Percentiles rank a stretch among this genome's conserved stretches.
phyloP scores from a whole-genome alignment of 2,329 filamentous ascomycete species.

The Acrodontium crateriforme region DNA sequence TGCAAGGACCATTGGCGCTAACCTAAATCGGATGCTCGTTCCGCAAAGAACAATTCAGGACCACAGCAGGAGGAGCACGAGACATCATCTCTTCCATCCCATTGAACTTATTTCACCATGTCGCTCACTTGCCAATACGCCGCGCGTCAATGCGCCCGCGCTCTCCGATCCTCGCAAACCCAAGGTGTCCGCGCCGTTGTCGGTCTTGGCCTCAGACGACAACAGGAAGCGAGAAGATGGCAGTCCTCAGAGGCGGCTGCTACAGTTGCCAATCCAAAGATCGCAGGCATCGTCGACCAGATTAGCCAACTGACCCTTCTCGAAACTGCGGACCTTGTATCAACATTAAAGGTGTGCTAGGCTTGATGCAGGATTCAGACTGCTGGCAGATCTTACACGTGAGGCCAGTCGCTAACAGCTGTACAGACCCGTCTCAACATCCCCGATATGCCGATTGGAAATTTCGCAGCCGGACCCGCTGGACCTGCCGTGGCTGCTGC shows the following conservation, averaged over 20 bases:
- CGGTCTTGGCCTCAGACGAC: constrained; percentile 10
- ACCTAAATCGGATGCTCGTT: too few relatives aligned
- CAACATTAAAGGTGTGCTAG: constrained; percentile 69
- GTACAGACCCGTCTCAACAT: constrained; percentile 82
- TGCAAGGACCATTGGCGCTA: too few relatives aligned
- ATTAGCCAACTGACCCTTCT: constrained; percentile 96
- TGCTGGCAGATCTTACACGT: constrained; percentile 1
- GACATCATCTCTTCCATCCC: constrained; percentile 1
- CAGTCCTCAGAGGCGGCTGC: constrained; percentile 63
- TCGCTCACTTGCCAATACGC: constrained; percentile 31
- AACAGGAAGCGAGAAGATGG: constrained; percentile 53
- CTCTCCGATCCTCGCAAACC: constrained; percentile 14
- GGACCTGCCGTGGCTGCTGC: constrained; percentile 49
- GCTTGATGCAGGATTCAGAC: too few relatives aligned
- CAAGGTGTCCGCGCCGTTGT: too few relatives aligned
- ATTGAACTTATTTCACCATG: constrained; percentile 19
- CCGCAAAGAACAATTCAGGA: not conserved
- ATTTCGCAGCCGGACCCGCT: constrained; percentile 58
- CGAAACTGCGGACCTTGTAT: constrained; percentile 92
- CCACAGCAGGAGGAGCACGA: constrained; percentile 4
- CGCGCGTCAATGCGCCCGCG: constrained; percentile 31
- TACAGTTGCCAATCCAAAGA: constrained; percentile 63
- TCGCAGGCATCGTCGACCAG: constrained; percentile 87
- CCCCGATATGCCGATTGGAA: constrained; percentile 89
- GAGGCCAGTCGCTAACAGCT: not conserved